phyloP scores from a whole-genome alignment of 1,284 basidiomycete species.

The Gymnopus androsaceus region DNA sequence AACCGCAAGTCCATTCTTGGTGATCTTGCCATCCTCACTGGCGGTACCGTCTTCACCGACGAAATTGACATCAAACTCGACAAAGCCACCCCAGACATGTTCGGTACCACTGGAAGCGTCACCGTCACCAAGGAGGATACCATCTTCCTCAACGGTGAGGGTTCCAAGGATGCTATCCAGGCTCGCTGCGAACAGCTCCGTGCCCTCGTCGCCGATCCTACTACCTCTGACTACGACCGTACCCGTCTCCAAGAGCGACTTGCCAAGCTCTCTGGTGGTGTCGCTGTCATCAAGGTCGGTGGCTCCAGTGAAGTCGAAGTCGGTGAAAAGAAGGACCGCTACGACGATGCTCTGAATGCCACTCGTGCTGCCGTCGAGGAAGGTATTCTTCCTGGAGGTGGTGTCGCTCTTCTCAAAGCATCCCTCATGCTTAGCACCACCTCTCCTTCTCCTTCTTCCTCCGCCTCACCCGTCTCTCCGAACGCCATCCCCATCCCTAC shows the following conservation, averaged over 20 bases:
- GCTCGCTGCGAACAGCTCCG: conserved; percentile 96
- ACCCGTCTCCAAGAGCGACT: conserved; percentile 96
- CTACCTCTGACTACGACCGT: conserved; percentile 93
- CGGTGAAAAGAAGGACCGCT: conserved; percentile 98
- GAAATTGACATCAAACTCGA: conserved; percentile 99
- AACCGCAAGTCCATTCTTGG: conserved; percentile 98
- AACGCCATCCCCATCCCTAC: conserved; percentile 73
- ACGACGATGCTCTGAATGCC: conserved; percentile 96
- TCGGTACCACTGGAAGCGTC: conserved; percentile 90
- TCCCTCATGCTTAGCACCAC: conserved; percentile 74
- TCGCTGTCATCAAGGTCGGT: conserved; percentile 98
- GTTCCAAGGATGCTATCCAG: conserved; percentile 82
- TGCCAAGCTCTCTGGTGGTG: conserved; percentile 94
- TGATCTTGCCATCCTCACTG: conserved; percentile 95
- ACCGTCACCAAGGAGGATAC: conserved; percentile 99
- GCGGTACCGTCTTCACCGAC: conserved; percentile 96
- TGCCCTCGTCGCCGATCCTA: conserved; percentile 77
- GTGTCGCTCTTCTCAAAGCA: conserved; percentile 90
- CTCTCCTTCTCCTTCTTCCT: conserved; percentile 43
- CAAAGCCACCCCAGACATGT: conserved; percentile 84
- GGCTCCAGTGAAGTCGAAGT: conserved; percentile 95
- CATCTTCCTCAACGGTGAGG: conserved; percentile 92
- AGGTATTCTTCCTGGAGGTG: conserved; percentile 96
- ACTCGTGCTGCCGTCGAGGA: conserved; percentile 98
- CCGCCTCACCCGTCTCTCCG: conserved; percentile 43